phyloP scores from a whole-genome alignment of 208 protist species.

The Trypanosomatidae sp. region DNA sequence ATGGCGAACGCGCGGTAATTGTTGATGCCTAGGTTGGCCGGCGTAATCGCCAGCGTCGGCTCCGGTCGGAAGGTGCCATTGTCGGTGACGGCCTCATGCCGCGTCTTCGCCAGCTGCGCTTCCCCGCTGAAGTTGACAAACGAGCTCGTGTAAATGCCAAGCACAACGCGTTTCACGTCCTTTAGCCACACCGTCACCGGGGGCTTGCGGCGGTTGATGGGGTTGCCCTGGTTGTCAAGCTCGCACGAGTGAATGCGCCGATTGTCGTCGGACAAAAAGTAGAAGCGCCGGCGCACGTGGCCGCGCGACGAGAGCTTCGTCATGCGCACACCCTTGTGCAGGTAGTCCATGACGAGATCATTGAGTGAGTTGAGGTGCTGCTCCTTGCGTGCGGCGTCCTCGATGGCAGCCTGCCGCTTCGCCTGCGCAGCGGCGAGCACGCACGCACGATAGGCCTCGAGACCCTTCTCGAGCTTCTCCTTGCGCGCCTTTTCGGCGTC shows the following conservation, averaged over 20 bases:
- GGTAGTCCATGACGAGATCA: conserved; percentile 80
- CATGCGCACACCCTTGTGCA: conserved; percentile 75
- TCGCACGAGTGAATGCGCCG: conserved; percentile 84
- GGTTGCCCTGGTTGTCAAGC: conserved; percentile 54
- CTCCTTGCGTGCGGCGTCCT: conserved; percentile 74
- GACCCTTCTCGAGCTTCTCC: conserved; percentile 79
- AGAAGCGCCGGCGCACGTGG: conserved; percentile 60
- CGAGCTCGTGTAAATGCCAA: conserved; percentile 74
- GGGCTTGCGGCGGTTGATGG: conserved; percentile 75
- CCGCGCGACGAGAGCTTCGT: conserved; percentile 80
- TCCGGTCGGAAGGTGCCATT: conserved; percentile 70
- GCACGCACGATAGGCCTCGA: conserved; percentile 69
- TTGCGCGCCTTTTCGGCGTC: conserved; percentile 78
- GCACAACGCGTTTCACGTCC: conserved; percentile 74
- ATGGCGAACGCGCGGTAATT: conserved; percentile 84
- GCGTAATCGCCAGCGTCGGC: conserved; percentile 59
- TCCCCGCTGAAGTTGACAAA: conserved; percentile 66
- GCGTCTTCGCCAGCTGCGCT: conserved; percentile 48
- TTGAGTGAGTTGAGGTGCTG: conserved; percentile 66
- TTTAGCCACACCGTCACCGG: conserved; percentile 71
- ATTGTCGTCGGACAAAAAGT: conserved; percentile 82
- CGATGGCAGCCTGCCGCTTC: conserved; percentile 76
- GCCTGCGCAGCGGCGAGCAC: conserved; percentile 60
- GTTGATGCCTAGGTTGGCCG: conserved; percentile 60
- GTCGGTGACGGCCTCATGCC: conserved; percentile 53